Evolutionary conservation across 2,329 filamentous ascomycete species (phyloP).

Genomic region (Pseudocercospora crystallina): DNA sequence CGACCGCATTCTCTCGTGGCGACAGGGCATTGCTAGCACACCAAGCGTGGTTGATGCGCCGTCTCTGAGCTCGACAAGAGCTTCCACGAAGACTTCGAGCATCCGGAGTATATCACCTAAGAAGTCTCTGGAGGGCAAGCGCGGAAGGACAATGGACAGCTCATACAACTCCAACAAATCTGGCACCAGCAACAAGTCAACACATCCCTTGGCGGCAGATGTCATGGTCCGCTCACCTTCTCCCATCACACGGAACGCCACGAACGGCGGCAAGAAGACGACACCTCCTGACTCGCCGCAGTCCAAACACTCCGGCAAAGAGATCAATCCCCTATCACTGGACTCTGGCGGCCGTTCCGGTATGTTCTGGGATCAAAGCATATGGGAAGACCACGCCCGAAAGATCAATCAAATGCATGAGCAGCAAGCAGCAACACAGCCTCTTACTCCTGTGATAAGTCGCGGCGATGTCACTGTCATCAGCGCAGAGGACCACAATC

Average conservation of each 20-base stretch:
- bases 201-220: constrained; percentile 21
- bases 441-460: not conserved
- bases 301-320: constrained; percentile 19
- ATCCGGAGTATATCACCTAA: constrained; percentile 50
- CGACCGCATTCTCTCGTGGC: constrained; percentile 86
- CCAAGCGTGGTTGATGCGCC: constrained; percentile 46
- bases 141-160: constrained; percentile 9
- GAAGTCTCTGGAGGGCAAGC: constrained; percentile 37
- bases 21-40: constrained; percentile 64
- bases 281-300: constrained; percentile 7
- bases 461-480: not conserved
- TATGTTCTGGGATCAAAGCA: constrained; percentile 52
- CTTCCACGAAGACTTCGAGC: constrained; percentile 21
- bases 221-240: constrained; percentile 19
- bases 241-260: constrained; percentile 9
- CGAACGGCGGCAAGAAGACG: constrained; percentile 1
- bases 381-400: constrained; percentile 28
- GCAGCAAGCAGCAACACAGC: not conserved
- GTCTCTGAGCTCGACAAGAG: constrained; percentile 11
- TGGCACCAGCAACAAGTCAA: constrained; percentile 9
- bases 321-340: constrained; percentile 35
- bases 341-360: constrained; percentile 52
- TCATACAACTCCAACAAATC: not conserved
- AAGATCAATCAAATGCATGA: constrained; percentile 18
- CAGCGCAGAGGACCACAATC: constrained; percentile 19